A percentile compares a stretch with the other conserved stretches of the same genome.
These are phyloP conservation scores for Xylaria curta DNA, from an alignment of 495 filamentous ascomycete species.

Conservation along the genomic window DNA sequence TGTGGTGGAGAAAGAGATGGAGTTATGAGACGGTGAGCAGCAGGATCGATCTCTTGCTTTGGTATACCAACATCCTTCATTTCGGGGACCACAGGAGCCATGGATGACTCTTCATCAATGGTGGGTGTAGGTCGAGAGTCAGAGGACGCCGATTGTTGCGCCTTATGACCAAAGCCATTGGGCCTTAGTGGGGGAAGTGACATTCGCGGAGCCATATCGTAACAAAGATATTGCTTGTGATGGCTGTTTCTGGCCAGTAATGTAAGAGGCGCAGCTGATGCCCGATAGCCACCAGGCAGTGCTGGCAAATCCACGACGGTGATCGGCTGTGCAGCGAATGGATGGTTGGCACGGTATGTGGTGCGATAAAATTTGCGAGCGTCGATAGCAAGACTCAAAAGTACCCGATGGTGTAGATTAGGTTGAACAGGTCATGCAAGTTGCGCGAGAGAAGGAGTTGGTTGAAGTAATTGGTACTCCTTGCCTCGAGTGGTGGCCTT, in stretches of 20 bases:
- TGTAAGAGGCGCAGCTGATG: neutral
- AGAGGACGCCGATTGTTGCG: neutral
- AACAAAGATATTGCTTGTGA: neutral
- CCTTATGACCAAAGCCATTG: neutral
- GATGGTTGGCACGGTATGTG: neutral
- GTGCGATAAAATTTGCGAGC: neutral
- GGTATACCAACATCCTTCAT: neutral
- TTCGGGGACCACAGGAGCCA: too few relatives aligned
- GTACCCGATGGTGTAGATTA: neutral
- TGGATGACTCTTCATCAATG: neutral
- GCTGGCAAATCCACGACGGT: neutral
- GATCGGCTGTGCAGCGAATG: neutral
- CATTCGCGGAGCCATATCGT: neutral
- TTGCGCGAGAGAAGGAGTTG: neutral
- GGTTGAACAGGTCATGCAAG: neutral
- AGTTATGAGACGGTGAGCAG: neutral
- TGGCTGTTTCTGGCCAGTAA: neutral
- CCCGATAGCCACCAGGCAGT: neutral
- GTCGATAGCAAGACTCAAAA: conserved; percentile 2
- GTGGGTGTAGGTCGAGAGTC: neutral
- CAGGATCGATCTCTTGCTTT: neutral
- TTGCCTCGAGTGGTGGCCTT: conserved; percentile 1
- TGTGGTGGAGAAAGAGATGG: neutral
- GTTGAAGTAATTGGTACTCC: neutral
- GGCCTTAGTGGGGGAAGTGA: neutral